Conservation (phyloP, 352 stramenopile species). For the Thalassiosira allenii region DNA sequence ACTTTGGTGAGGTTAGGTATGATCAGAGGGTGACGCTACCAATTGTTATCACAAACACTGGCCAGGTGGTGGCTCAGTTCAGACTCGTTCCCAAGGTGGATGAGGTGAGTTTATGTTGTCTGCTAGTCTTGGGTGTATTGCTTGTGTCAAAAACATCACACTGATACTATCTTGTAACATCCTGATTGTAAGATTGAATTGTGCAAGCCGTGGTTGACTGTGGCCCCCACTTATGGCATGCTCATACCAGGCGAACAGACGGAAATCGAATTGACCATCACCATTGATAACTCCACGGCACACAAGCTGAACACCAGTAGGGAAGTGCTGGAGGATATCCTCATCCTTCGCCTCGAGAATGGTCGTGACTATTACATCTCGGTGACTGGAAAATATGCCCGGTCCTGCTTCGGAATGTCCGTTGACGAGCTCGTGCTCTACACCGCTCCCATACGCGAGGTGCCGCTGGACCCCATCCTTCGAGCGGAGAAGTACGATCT, state of each 20-base stretch:
- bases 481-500: constrained; percentile 71
- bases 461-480: constrained; percentile 72
- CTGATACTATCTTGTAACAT: constrained; percentile 4
- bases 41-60: constrained; percentile 90
- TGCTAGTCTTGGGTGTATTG: no score
- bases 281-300: constrained; percentile 90
- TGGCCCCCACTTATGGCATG: constrained; percentile 90
- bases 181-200: constrained; percentile 73
- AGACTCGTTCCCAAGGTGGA: constrained; percentile 88
- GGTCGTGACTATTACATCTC: constrained; percentile 96
- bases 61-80: constrained; percentile 94
- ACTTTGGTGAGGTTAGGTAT: constrained; percentile 87
- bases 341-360: constrained; percentile 97
- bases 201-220: constrained; percentile 92
- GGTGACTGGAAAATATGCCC: constrained; percentile 91
- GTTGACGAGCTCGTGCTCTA: constrained; percentile 94
- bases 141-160: constrained; percentile 11
- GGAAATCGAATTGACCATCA: constrained; percentile 91
- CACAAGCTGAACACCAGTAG: constrained; percentile 90
- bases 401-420: constrained; percentile 94
- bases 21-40: constrained; percentile 72
- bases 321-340: constrained; percentile 95
- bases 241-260: constrained; percentile 87
- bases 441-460: constrained; percentile 88
- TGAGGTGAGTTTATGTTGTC: constrained; percentile 72